These are phyloP conservation scores for Penicillium thymicola DNA, from an alignment of 2,329 filamentous ascomycete species.

Conservation along the genomic window DNA sequence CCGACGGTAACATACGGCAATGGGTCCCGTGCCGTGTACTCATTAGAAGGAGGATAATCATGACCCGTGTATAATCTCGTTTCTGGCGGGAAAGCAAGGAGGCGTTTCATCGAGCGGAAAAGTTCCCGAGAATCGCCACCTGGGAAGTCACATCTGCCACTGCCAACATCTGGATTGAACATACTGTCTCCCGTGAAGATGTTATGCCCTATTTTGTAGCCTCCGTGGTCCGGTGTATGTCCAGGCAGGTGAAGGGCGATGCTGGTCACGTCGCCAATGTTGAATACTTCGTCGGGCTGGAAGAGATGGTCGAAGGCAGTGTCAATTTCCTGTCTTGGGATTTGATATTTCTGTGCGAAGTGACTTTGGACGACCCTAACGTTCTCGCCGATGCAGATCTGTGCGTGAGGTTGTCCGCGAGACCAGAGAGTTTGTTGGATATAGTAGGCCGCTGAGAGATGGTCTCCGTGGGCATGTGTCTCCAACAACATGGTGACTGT, in stretches of 20 bases:
- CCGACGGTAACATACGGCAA: slow-evolving; percentile 34
- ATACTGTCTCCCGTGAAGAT: slow-evolving; percentile 54
- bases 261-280: slow-evolving; percentile 48
- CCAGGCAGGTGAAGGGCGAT: slow-evolving; percentile 56
- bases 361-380: slow-evolving; percentile 52
- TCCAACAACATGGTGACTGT: slow-evolving; percentile 53
- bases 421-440: slow-evolving; percentile 46
- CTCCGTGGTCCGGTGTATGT: slow-evolving; percentile 60
- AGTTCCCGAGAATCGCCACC: slow-evolving; percentile 46
- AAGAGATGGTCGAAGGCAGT: slow-evolving; percentile 54
- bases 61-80: slow-evolving; percentile 53
- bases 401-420: slow-evolving; percentile 31
- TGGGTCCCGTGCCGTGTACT: slow-evolving; percentile 2
- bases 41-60: slow-evolving; percentile 44
- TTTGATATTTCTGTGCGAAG: slow-evolving; percentile 51
- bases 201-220: slow-evolving; percentile 52
- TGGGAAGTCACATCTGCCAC: slow-evolving; percentile 54
- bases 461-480: slow-evolving; percentile 61
- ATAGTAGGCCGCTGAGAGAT: slow-evolving; percentile 57
- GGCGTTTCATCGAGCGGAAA: slow-evolving; percentile 43
- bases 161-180: slow-evolving; percentile 51
- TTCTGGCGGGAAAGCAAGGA: slow-evolving; percentile 44
- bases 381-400: slow-evolving; percentile 56
- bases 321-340: slow-evolving; percentile 44
- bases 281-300: slow-evolving; percentile 53